Conservation (phyloP, 1,284 basidiomycete genomes). For the Rhodotorula sp. region DNA sequence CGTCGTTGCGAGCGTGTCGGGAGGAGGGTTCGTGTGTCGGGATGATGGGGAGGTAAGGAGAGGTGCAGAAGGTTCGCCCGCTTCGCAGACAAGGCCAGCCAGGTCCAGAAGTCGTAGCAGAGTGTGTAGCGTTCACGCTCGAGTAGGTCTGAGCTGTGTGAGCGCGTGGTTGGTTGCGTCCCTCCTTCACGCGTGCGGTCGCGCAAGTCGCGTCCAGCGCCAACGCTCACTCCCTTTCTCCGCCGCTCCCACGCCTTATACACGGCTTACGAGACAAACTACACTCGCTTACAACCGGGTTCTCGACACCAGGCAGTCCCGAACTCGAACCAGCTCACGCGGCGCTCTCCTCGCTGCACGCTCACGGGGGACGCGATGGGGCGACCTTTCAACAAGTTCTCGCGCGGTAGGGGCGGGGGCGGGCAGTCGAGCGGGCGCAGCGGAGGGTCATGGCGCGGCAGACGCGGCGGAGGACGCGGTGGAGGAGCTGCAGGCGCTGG, state of each 20-base stretch:
- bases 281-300: not conserved
- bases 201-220: not conserved
- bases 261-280: not conserved
- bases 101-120: too few species aligned
- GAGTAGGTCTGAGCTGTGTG: too few species aligned
- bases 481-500: constrained; percentile 20
- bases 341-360: too few species aligned
- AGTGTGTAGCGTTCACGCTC: too few species aligned
- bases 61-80: too few species aligned
- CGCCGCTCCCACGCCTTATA: not conserved
- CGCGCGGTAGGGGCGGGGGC: not conserved
- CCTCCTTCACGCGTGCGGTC: not conserved
- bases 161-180: too few species aligned
- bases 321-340: too few species aligned
- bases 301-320: not conserved
- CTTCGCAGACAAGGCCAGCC: too few species aligned
- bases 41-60: too few species aligned
- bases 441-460: not conserved
- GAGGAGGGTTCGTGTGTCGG: too few species aligned
- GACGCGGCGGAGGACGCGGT: constrained; percentile 21
- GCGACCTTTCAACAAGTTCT: constrained; percentile 32
- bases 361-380: constrained; percentile 4
- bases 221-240: not conserved
- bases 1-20: too few species aligned
- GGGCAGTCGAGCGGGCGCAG: not conserved